Base-by-base conservation (phyloP, 2,329 filamentous ascomycete species). In the Claviceps sp. region DNA sequence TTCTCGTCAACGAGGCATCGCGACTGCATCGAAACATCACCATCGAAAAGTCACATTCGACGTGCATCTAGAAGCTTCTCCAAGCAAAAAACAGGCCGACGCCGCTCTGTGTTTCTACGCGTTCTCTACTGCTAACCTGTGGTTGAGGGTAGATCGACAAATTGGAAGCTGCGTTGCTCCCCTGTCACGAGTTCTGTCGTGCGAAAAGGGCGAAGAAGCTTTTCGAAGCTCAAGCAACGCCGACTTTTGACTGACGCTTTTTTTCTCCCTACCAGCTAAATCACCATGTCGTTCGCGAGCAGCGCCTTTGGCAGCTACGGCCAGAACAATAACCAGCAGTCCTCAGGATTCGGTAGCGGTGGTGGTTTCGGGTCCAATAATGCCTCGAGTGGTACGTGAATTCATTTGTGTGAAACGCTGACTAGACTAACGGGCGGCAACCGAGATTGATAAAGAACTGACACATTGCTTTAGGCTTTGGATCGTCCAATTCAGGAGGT, bases 241-340 rank as follows among this genome's bases (percentile, higher is more conserved):
- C 17, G n/a, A 36, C 20, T 23, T 9, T 44, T 26, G 39, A 47
- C 29, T 11, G 5, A 36, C 38, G 2, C 4, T 17, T 22, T 26
- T n/a, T 17, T 16, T 49, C 54, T 47, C 42, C 54, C 54, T 48
- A 45, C 53, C 50, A 57, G 37, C 11, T 46, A 50, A 45, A 54
- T 51, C 62, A 71, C 57, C 62, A 81, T 81, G 78, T 77, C 77
- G 61, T 78, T 78, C 60, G 72, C 73, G 59, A 69, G 71, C 57
- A 71, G 73, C 56, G 74, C 75, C 61, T 68, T 68, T 53, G 72
- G 73, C 52, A 76, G 77, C 71, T 83, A 83, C 68, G 79, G 79
- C 68, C 73, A 74, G 61, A 76, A 74, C 57, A 59, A 60, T 47
- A 80, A 60, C 46, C 54, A 61, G 44, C 49, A 53, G 49, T 59